Conservation (phyloP, 2,329 filamentous ascomycete genomes). For the Gremmenia infestans region DNA sequence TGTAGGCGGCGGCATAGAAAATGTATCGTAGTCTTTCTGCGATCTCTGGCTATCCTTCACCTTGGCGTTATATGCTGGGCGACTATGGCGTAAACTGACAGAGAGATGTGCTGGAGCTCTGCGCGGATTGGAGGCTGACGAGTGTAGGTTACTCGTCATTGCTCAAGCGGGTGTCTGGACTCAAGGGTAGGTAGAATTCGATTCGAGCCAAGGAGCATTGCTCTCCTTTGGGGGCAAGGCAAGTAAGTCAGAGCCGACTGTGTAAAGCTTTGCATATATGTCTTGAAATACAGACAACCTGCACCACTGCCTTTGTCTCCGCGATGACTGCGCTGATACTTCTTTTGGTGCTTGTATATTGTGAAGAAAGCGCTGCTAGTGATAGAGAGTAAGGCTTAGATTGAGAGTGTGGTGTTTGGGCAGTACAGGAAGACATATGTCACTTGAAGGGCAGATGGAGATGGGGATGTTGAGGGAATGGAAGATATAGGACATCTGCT, state of each 20-base stretch:
- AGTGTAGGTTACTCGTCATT: background rate
- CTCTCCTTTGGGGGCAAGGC: background rate
- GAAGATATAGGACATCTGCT: no score
- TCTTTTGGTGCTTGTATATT: no score
- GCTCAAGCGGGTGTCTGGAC: background rate
- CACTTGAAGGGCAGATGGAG: no score
- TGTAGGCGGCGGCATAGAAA: background rate
- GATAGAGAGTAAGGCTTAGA: no score
- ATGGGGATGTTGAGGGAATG: no score
- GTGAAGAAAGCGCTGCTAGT: no score
- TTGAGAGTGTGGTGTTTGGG: no score
- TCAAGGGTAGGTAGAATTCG: background rate
- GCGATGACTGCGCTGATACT: no score
- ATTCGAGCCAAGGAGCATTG: background rate
- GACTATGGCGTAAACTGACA: constrained; percentile 18
- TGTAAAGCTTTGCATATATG: no score
- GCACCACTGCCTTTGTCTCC: no score
- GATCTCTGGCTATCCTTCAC: background rate
- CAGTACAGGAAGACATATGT: no score
- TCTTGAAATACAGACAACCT: no score
- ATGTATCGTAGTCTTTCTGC: background rate
- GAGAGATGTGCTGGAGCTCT: constrained; percentile 24
- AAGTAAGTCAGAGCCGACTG: background rate
- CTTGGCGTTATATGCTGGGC: background rate
- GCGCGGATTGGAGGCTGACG: constrained; percentile 16